These are phyloP conservation scores for Ophiocordyceps australis DNA, from an alignment of 2,329 filamentous ascomycete species.

Conservation along the genomic window DNA sequence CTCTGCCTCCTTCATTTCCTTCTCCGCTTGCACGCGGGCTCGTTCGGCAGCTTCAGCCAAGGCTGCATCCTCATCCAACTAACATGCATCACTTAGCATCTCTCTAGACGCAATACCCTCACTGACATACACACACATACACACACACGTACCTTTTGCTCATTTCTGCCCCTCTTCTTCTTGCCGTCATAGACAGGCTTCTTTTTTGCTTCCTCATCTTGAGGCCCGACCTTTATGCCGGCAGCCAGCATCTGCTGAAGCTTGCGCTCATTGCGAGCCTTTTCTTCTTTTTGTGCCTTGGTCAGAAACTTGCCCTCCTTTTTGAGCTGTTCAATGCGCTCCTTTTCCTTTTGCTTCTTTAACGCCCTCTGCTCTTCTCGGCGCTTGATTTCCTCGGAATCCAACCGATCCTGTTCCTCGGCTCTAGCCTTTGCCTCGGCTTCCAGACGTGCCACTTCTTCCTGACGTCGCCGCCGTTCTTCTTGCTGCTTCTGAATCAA, in stretches of 20 bases:
- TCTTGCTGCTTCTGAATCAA: constrained; percentile 72
- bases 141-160: constrained; percentile 27
- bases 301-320: constrained; percentile 76
- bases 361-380: constrained; percentile 56
- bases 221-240: constrained; percentile 52
- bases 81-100: constrained; percentile 3
- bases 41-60: constrained; percentile 65
- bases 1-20: constrained; percentile 41
- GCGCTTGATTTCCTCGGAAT: constrained; percentile 49
- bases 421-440: constrained; percentile 47
- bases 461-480: constrained; percentile 45
- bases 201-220: constrained; percentile 53
- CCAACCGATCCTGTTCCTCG: constrained; percentile 45
- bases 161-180: constrained; percentile 51
- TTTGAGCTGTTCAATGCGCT: constrained; percentile 73
- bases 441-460: constrained; percentile 41
- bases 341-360: constrained; percentile 77
- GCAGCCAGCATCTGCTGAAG: constrained; percentile 73
- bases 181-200: constrained; percentile 61
- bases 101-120: too few relatives aligned
- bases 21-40: constrained; percentile 49
- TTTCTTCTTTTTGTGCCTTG: constrained; percentile 71
- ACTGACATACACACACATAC: too few relatives aligned
- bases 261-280: constrained; percentile 60
- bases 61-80: constrained; percentile 61